phyloP scores from a whole-genome alignment of 495 filamentous ascomycete genomes.

The Xylaria grammica region DNA sequence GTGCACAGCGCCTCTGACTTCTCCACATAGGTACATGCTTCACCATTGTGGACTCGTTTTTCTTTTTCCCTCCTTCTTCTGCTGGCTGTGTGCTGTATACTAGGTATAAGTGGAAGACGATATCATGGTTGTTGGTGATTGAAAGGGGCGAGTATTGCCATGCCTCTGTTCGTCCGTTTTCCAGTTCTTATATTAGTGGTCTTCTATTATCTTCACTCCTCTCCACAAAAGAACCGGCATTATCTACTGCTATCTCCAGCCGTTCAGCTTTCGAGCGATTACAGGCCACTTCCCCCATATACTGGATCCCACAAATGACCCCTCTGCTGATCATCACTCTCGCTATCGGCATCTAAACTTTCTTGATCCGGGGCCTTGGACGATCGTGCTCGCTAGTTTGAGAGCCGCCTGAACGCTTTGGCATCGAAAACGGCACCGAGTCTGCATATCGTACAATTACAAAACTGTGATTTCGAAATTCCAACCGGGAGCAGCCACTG shows the following conservation, averaged over 20 bases:
- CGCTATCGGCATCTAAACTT: background rate
- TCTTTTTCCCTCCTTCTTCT: slow-evolving; percentile 8
- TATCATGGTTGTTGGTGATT: slow-evolving; percentile 5
- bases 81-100: background rate
- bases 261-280: background rate
- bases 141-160: slow-evolving; percentile 19
- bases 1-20: slow-evolving; percentile 11
- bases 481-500: slow-evolving; percentile 26
- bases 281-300: slow-evolving; percentile 3
- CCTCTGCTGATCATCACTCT: background rate
- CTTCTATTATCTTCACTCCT: slow-evolving; percentile 8
- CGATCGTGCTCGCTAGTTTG: background rate
- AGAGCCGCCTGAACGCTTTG: background rate
- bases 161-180: background rate
- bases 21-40: slow-evolving; percentile 13
- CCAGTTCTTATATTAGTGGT: background rate
- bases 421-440: background rate
- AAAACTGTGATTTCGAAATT: slow-evolving; percentile 27
- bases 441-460: background rate
- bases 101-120: slow-evolving; percentile 12
- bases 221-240: slow-evolving; percentile 8
- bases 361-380: background rate
- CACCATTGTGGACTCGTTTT: background rate
- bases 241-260: slow-evolving; percentile 1
- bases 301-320: background rate